Conservation (phyloP, 176 grass and related monocot species). For the Puya raimondii region DNA sequence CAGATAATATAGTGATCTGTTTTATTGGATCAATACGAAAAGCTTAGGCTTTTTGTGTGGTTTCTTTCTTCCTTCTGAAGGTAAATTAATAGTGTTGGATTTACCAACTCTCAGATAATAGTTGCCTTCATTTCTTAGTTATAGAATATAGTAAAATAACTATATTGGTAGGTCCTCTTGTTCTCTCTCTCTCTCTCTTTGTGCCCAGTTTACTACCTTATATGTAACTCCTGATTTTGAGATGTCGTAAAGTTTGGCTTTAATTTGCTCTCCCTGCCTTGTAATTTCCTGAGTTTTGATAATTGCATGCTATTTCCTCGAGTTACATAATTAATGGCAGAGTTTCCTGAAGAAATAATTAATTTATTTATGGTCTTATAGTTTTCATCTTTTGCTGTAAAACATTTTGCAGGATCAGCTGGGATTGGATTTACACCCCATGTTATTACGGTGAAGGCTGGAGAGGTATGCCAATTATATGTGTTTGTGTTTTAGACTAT, state of each 20-base stretch:
- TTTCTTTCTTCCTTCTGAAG: too few relatives aligned
- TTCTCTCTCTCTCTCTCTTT: too few relatives aligned
- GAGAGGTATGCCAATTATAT: slow-evolving; percentile 59
- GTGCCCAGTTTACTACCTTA: too few relatives aligned
- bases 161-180: too few relatives aligned
- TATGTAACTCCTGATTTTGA: not conserved
- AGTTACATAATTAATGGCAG: not conserved
- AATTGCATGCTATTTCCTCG: not conserved
- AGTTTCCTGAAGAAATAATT: not conserved
- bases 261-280: not conserved
- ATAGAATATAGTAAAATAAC: too few relatives aligned
- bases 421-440: slow-evolving; percentile 94
- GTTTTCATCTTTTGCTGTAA: not conserved
- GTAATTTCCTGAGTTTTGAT: not conserved
- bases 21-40: too few relatives aligned
- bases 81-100: too few relatives aligned
- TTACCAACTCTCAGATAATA: too few relatives aligned
- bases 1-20: not conserved
- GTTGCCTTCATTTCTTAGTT: too few relatives aligned
- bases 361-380: not conserved
- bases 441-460: slow-evolving; percentile 84
- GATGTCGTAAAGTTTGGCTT: not conserved
- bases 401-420: slow-evolving; percentile 46
- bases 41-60: too few relatives aligned
- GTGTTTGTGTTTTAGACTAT: not conserved